phyloP scores from a whole-genome alignment of 495 filamentous ascomycete species.

The Hypoxylon cercidicola region DNA sequence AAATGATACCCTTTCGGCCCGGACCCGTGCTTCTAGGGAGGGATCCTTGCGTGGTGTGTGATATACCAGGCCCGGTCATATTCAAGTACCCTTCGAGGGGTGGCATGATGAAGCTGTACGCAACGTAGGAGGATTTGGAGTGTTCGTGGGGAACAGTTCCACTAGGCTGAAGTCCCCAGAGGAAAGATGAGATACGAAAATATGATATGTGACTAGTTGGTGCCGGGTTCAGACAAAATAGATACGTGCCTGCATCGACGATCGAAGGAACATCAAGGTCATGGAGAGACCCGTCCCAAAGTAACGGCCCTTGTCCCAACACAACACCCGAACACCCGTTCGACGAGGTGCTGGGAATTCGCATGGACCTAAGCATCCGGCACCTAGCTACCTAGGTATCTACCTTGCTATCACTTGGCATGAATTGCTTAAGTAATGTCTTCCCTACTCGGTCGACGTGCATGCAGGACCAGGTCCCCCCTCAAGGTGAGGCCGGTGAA shows the following conservation, averaged over 20 bases:
- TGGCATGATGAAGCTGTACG: conserved; percentile 38
- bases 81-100: conserved; percentile 26
- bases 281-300: conserved; percentile 37
- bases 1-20: conserved; percentile 43
- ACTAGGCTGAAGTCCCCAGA: conserved; percentile 38
- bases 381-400: conserved; percentile 12
- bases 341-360: conserved; percentile 31
- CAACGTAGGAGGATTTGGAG: conserved; percentile 33
- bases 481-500: conserved; percentile 43
- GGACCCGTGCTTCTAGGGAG: conserved; percentile 18
- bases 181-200: conserved; percentile 41
- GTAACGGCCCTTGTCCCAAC: conserved; percentile 18
- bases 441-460: conserved; percentile 44
- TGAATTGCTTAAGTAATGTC: conserved; percentile 39
- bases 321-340: no score
- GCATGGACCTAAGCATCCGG: conserved; percentile 17
- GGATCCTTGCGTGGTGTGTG: conserved; percentile 28
- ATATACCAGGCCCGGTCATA: conserved; percentile 30
- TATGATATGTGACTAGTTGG: conserved; percentile 41
- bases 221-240: conserved; percentile 34
- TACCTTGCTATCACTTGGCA: conserved; percentile 42
- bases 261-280: conserved; percentile 42
- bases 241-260: conserved; percentile 44
- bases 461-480: conserved; percentile 38
- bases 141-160: conserved; percentile 36